Base-by-base conservation (phyloP, 306 rosid species). In the Oxytropis ochrocephala region DNA sequence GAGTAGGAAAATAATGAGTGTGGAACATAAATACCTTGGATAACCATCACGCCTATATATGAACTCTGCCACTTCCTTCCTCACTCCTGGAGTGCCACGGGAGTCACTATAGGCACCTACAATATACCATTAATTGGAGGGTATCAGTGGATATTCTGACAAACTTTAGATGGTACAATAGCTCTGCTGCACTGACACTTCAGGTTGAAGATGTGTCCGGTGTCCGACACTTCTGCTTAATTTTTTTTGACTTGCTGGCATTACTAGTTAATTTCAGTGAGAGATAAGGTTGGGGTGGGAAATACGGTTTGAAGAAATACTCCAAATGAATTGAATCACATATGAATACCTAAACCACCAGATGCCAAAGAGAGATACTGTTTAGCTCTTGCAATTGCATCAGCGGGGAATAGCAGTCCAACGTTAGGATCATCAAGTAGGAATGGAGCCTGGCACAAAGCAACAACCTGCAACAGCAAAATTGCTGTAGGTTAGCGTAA, bases 401-500 rank as follows among this genome's bases (percentile, higher is more conserved):
- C 99, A 44, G 99, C 99, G 35, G 99, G 99, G 78, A 95, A 91
- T 43, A 95, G 12, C 79, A 95, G 80, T 52, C 97, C 99, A 12
- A 91, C 96, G 72, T 91, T 91, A 51, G 96, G 96, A 81, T 95
- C 97, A 72, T 91, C 95, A 14, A 95, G 89, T 21, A 95, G 87
- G 81, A 95, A 95, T 13, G 99, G 99, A 78, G 99, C 99, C 79
- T 95, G 99, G 82, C 99, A 95, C 80, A 95, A 76, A 70, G 99
- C 99, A 71, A 95, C 92, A 78, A 95, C 99, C 99, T 95, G 77
- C 76, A 72, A 43, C 70, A 65, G 51, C 53, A 58, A 67, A 58
- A 17, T 47, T 64, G 57, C 35, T 18, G 16, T 30, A 56, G 59
- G 84, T 81, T 74, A 83, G 67, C 24, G 59, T 61, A 55, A 63